These are phyloP conservation scores for Cornus florida DNA, from an alignment of 148 eudicot species.

Conservation along the genomic window DNA sequence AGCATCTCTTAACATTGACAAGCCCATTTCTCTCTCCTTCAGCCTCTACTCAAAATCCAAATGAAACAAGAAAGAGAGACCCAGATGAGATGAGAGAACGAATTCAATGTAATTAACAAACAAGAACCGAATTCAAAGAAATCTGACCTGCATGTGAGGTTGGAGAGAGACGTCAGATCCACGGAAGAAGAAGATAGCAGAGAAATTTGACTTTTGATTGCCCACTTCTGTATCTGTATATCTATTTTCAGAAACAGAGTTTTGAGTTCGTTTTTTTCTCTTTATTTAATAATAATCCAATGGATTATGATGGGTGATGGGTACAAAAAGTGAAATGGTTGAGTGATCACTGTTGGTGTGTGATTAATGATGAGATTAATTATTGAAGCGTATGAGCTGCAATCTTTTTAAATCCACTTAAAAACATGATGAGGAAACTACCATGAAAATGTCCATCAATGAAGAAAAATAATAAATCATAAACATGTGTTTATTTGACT, in stretches of 20 bases:
- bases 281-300: slow-evolving; percentile 10
- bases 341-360: not conserved
- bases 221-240: slow-evolving; percentile 13
- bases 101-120: not conserved
- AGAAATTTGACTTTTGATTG: slow-evolving; percentile 21
- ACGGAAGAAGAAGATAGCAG: slow-evolving; percentile 15
- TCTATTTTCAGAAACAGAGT: not conserved
- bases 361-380: slow-evolving; percentile 7
- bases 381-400: slow-evolving; percentile 2
- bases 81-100: slow-evolving; percentile 18
- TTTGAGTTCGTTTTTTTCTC: slow-evolving; percentile 6
- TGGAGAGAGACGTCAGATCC: slow-evolving; percentile 31
- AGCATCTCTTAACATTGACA: slow-evolving; percentile 12
- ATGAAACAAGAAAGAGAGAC: slow-evolving; percentile 1
- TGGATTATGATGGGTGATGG: not conserved
- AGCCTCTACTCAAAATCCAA: slow-evolving; percentile 8
- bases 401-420: not conserved
- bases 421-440: slow-evolving; percentile 1
- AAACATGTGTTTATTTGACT: not conserved
- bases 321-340: not conserved
- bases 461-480: not conserved
- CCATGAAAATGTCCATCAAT: slow-evolving; percentile 3
- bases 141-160: slow-evolving; percentile 14
- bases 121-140: slow-evolving; percentile 9
- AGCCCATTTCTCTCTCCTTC: slow-evolving; percentile 13